Evolutionary conservation across 2,329 filamentous ascomycete genomes (phyloP).

Genomic region (Calonectria naviculata): DNA sequence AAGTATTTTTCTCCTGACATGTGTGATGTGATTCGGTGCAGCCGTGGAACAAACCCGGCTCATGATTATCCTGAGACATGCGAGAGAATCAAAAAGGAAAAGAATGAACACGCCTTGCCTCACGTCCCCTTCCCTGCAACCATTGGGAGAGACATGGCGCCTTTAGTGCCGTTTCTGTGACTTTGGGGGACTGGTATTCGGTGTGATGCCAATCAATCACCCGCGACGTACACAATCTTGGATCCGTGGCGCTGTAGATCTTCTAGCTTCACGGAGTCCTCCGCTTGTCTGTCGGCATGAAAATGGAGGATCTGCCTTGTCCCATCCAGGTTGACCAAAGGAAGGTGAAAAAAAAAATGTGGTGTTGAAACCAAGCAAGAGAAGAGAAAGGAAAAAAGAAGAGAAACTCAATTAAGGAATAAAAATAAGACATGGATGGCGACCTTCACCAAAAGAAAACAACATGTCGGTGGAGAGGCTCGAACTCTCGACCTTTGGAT

Average conservation of each 20-base stretch:
- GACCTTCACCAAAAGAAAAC: constrained; percentile 3
- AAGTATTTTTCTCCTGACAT: neutral
- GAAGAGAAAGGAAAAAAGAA: neutral
- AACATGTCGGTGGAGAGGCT: constrained; percentile 40
- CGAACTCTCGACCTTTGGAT: constrained; percentile 46
- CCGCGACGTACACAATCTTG: neutral
- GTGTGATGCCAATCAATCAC: constrained; percentile 15
- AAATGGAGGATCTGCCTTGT: neutral
- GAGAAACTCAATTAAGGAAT: neutral
- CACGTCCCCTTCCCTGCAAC: neutral
- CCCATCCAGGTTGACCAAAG: neutral
- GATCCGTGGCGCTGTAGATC: constrained; percentile 1
- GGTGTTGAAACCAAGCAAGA: neutral
- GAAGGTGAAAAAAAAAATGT: neutral
- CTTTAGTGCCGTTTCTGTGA: constrained; percentile 1
- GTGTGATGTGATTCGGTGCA: neutral
- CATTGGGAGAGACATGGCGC: constrained; percentile 7
- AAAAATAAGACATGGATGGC: neutral
- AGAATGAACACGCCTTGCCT: constrained; percentile 3
- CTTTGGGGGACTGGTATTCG: constrained; percentile 19
- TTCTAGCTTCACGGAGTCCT: neutral
- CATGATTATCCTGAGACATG: constrained; percentile 24
- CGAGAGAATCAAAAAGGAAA: constrained; percentile 1
- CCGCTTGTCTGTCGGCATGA: neutral
- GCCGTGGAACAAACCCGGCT: constrained; percentile 17